phyloP scores from a whole-genome alignment of 768 basidiomycete species.

The Glaciozyma antarctica region DNA sequence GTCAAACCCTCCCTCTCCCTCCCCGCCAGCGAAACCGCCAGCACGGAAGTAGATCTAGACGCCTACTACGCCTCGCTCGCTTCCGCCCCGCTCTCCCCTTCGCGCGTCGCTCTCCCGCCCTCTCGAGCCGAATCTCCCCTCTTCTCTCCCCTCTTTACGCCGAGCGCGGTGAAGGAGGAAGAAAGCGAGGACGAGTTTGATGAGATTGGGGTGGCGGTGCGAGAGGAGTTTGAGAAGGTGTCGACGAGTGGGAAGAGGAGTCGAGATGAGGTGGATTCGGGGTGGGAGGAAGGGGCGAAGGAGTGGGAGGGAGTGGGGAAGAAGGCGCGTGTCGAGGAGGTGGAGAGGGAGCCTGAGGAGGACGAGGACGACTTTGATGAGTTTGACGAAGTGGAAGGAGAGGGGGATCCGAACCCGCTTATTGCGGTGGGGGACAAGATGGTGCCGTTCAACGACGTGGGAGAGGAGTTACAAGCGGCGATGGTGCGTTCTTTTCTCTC shows the following conservation, averaged over 20 bases:
- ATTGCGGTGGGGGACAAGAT: slow-evolving; percentile 58
- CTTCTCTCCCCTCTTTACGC: slow-evolving; percentile 2
- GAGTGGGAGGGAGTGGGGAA: slow-evolving; percentile 44
- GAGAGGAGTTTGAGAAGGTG: neutral
- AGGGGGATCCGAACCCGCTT: slow-evolving; percentile 32
- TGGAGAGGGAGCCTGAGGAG: neutral
- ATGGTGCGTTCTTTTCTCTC: slow-evolving; percentile 12
- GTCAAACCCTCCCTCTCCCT: slow-evolving; percentile 6
- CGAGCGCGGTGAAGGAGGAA: slow-evolving; percentile 1
- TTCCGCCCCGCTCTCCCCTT: no score
- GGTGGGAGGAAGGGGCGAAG: slow-evolving; percentile 39
- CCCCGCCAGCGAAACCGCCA: neutral
- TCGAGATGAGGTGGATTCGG: slow-evolving; percentile 30
- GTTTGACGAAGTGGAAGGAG: slow-evolving; percentile 34
- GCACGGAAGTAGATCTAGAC: slow-evolving; percentile 26
- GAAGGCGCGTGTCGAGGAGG: slow-evolving; percentile 8
- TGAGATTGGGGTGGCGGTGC: neutral
- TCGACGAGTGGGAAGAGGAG: slow-evolving; percentile 1
- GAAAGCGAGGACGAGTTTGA: slow-evolving; percentile 15
- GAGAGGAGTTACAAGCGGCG: slow-evolving; percentile 53
- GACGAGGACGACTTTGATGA: slow-evolving; percentile 26
- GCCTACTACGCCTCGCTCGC: slow-evolving; percentile 35
- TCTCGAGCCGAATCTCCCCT: neutral
- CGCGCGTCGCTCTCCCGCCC: neutral
- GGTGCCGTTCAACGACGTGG: slow-evolving; percentile 67